These are phyloP conservation scores for Hyaloscypha bicolor DNA, from an alignment of 495 filamentous ascomycete species.

Conservation along the genomic window DNA sequence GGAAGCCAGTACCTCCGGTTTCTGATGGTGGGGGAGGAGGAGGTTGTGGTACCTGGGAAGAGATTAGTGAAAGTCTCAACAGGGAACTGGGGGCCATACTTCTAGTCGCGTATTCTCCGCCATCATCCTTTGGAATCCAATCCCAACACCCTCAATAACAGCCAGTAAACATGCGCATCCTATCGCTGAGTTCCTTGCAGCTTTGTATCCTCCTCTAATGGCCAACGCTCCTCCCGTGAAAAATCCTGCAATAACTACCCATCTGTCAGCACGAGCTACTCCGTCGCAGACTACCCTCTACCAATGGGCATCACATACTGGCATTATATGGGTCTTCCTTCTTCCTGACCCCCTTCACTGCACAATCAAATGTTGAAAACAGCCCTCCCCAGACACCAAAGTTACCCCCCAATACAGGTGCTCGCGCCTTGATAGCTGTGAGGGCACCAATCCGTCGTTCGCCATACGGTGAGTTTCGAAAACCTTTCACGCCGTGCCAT, in stretches of 20 bases:
- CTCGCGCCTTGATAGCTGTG: constrained; percentile 96
- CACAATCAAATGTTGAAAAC: constrained; percentile 94
- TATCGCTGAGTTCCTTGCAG: constrained; percentile 91
- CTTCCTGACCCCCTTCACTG: constrained; percentile 91
- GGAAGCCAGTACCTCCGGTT: constrained; percentile 30
- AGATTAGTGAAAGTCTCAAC: constrained; percentile 9
- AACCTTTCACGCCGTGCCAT: constrained; percentile 98
- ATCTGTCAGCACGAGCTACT: constrained; percentile 8
- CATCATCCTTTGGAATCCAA: constrained; percentile 96
- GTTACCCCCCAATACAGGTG: constrained; percentile 94
- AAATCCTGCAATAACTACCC: constrained; percentile 82
- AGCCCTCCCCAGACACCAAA: constrained; percentile 97
- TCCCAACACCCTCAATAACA: constrained; percentile 97
- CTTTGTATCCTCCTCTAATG: constrained; percentile 83
- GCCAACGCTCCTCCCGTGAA: constrained; percentile 94
- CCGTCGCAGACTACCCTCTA: not conserved
- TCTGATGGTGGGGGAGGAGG: constrained; percentile 33
- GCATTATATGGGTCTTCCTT: constrained; percentile 99
- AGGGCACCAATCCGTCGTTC: constrained; percentile 94
- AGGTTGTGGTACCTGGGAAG: constrained; percentile 27
- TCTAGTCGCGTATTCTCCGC: constrained; percentile 88
- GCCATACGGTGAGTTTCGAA: constrained; percentile 84
- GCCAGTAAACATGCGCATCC: constrained; percentile 91
- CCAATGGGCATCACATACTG: constrained; percentile 54
- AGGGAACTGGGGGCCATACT: constrained; percentile 14